phyloP scores from a whole-genome alignment of 768 basidiomycete species.

The Nidula microcarpa region DNA sequence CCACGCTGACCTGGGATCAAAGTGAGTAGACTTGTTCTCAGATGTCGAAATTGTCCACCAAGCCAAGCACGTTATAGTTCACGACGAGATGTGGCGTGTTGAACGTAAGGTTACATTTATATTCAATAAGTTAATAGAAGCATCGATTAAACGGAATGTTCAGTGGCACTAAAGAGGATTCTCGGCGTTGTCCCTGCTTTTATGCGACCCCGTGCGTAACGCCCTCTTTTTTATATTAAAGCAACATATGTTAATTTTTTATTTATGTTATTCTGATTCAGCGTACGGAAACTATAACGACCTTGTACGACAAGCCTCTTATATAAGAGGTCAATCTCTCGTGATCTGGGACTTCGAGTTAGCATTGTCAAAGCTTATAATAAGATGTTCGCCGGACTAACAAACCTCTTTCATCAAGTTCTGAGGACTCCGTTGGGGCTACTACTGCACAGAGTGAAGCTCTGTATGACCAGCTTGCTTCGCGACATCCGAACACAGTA shows the following conservation, averaged over 20 bases:
- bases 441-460: constrained; percentile 25
- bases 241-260: background rate
- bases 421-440: constrained; percentile 33
- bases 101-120: constrained; percentile 27
- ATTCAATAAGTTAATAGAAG: background rate
- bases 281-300: constrained; percentile 46
- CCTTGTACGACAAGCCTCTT: constrained; percentile 36
- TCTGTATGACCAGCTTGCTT: constrained; percentile 22
- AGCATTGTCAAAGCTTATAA: constrained; percentile 1
- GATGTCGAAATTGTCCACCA: background rate
- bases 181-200: constrained; percentile 40
- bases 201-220: constrained; percentile 39
- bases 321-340: constrained; percentile 28
- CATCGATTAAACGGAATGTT: background rate
- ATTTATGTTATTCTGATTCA: constrained; percentile 7
- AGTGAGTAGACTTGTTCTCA: constrained; percentile 20
- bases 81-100: constrained; percentile 41
- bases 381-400: no score
- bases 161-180: constrained; percentile 39
- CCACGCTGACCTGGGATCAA: constrained; percentile 33
- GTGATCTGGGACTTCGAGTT: constrained; percentile 38
- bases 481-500: constrained; percentile 26
- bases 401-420: constrained; percentile 15
- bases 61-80: constrained; percentile 21
- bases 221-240: background rate